Conservation (phyloP, 2,329 filamentous ascomycete species). For the Tetracladium maxilliforme region DNA sequence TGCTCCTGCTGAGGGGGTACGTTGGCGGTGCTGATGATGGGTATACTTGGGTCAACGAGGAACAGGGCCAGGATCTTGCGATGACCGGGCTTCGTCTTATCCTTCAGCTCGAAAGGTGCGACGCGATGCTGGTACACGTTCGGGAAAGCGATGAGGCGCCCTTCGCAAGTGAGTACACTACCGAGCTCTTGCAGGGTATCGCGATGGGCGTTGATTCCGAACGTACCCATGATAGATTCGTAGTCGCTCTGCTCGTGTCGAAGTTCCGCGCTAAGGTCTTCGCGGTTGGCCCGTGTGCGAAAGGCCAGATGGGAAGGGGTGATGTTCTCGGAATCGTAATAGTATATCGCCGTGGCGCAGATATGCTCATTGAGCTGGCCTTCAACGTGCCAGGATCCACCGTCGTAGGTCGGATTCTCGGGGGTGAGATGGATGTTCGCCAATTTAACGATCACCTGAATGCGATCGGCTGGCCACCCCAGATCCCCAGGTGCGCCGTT, state of each 20-base stretch:
- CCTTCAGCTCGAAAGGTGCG: slow-evolving; percentile 29
- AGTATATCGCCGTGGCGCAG: slow-evolving; percentile 34
- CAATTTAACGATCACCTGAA: slow-evolving; percentile 52
- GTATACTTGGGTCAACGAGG: slow-evolving; percentile 37
- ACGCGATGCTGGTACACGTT: slow-evolving; percentile 32
- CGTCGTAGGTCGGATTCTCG: slow-evolving; percentile 15
- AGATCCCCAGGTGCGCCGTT: no score
- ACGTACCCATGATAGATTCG: slow-evolving; percentile 6
- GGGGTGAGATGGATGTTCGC: slow-evolving; percentile 42
- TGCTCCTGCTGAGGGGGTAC: slow-evolving; percentile 32
- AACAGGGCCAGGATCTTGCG: slow-evolving; percentile 41
- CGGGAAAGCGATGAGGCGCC: slow-evolving; percentile 27
- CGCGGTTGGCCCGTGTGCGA: slow-evolving; percentile 13
- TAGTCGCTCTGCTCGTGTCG: slow-evolving; percentile 6
- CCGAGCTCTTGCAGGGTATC: slow-evolving; percentile 24
- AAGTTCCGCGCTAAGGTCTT: slow-evolving; percentile 6
- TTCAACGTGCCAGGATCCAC: slow-evolving; percentile 15
- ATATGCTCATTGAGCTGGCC: slow-evolving; percentile 36
- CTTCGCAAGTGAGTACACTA: slow-evolving; percentile 17
- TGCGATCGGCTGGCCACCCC: no score
- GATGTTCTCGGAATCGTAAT: slow-evolving; percentile 33
- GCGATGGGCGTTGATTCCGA: slow-evolving; percentile 8
- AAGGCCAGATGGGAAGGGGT: slow-evolving; percentile 25
- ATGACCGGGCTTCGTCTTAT: slow-evolving; percentile 35
- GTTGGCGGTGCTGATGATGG: slow-evolving; percentile 34